These are phyloP conservation scores for Paramecium sexaurelia DNA, from an alignment of 73 alveolate species.

Conservation along the genomic window DNA sequence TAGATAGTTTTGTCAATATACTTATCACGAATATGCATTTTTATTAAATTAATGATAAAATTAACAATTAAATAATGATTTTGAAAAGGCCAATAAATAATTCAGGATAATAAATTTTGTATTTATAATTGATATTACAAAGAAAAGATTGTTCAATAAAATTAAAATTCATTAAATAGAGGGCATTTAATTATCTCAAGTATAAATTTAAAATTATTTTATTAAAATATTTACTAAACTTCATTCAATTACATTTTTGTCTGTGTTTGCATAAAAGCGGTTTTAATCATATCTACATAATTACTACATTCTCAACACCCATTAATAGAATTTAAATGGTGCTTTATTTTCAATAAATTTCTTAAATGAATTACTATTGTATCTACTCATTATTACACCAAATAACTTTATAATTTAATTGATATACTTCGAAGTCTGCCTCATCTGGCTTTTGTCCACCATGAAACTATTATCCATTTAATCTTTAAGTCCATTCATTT, in stretches of 20 bases:
- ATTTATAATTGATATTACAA: no score
- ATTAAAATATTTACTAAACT: background rate
- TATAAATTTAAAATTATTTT: background rate
- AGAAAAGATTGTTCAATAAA: no score
- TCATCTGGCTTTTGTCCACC: slow-evolving; percentile 47
- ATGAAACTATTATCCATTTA: slow-evolving; percentile 23
- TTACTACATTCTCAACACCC: slow-evolving; percentile 25
- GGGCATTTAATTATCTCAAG: no score
- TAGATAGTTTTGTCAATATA: background rate
- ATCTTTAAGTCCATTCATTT: slow-evolving; percentile 31
- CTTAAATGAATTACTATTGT: slow-evolving; percentile 29
- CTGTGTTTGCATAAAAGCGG: background rate
- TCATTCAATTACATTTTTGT: background rate
- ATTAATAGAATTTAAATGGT: slow-evolving; percentile 11
- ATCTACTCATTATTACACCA: slow-evolving; percentile 46
- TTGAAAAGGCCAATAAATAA: no score
- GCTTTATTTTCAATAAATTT: slow-evolving; percentile 10
- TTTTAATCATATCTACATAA: slow-evolving; percentile 13
- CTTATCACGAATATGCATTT: slow-evolving; percentile 16
- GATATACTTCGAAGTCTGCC: slow-evolving; percentile 19
- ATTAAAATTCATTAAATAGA: no score
- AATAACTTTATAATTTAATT: background rate
- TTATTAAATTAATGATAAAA: background rate
- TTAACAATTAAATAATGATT: background rate
- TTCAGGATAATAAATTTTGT: no score